phyloP scores from a whole-genome alignment of 768 basidiomycete species.

The Serpula lacrymans region DNA sequence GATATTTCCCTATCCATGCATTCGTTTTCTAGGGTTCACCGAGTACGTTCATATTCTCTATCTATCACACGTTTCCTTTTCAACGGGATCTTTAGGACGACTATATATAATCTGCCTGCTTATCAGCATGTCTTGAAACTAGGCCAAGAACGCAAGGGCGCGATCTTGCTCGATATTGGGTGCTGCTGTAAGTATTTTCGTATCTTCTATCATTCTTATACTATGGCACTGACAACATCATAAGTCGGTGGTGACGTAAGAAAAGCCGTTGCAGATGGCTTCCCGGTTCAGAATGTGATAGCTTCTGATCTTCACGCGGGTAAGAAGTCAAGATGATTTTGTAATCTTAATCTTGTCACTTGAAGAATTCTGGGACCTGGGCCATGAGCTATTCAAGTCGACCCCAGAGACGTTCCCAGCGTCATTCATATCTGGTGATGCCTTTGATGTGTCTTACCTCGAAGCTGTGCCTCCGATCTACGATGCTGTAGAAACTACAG shows the following conservation, averaged over 20 bases:
- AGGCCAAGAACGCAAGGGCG: conserved; percentile 25
- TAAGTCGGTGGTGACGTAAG: conserved; percentile 34
- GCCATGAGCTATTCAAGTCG: conserved; percentile 59
- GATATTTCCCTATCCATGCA: conserved; percentile 25
- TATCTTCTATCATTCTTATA: background rate
- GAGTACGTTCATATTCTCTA: conserved; percentile 6
- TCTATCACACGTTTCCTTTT: background rate
- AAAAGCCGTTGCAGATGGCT: conserved; percentile 34
- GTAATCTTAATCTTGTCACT: background rate
- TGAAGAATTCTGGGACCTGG: conserved; percentile 54
- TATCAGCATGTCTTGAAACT: conserved; percentile 23
- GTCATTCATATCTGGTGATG: conserved; percentile 53
- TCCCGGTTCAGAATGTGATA: conserved; percentile 28
- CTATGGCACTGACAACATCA: background rate
- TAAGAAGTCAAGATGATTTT: conserved; percentile 4
- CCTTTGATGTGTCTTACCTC: conserved; percentile 45
- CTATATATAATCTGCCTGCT: conserved; percentile 1
- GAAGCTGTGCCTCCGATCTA: conserved; percentile 27
- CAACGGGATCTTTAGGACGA: background rate
- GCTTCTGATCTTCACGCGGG: conserved; percentile 36
- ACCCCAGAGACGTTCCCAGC: conserved; percentile 51
- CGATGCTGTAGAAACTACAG: conserved; percentile 15
- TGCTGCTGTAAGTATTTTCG: conserved; percentile 29
- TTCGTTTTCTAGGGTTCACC: conserved; percentile 18
- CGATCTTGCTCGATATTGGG: conserved; percentile 37